phyloP scores from a whole-genome alignment of 1,139 yeast species.

The Magnusiomyces tetraspermus region DNA sequence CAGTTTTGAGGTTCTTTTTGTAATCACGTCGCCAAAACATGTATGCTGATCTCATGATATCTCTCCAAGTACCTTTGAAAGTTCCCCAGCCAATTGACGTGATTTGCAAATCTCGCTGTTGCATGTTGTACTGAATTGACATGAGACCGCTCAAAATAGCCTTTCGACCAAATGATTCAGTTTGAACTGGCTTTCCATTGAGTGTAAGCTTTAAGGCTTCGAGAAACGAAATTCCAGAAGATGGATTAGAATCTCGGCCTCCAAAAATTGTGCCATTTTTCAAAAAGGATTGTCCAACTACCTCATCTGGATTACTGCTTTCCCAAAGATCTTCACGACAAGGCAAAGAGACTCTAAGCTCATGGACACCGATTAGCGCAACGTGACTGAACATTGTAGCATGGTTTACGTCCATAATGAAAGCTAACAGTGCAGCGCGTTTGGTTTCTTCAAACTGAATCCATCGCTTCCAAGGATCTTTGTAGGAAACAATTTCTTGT shows the following conservation, averaged over 20 bases:
- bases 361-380: conserved; percentile 55
- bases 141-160: conserved; percentile 61
- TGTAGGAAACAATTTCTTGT: neutral
- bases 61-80: conserved; percentile 50
- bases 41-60: conserved; percentile 51
- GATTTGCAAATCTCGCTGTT: conserved; percentile 57
- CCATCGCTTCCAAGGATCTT: conserved; percentile 48
- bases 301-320: conserved; percentile 15
- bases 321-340: conserved; percentile 80
- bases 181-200: conserved; percentile 42
- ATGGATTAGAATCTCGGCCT: neutral
- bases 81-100: conserved; percentile 39
- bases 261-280: conserved; percentile 18
- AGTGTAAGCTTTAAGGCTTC: conserved; percentile 48
- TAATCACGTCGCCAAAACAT: conserved; percentile 41
- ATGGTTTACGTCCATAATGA: conserved; percentile 68
- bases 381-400: conserved; percentile 75
- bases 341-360: conserved; percentile 65
- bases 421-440: conserved; percentile 69
- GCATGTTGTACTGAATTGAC: conserved; percentile 64
- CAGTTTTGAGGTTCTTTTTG: neutral
- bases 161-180: conserved; percentile 51
- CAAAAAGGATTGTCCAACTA: neutral
- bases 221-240: conserved; percentile 36
- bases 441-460: conserved; percentile 70